Evolutionary conservation across 148 eudicot species (phyloP), one percentile per base, ranked within the genome.

Genomic region (Simmondsia chinensis): DNA sequence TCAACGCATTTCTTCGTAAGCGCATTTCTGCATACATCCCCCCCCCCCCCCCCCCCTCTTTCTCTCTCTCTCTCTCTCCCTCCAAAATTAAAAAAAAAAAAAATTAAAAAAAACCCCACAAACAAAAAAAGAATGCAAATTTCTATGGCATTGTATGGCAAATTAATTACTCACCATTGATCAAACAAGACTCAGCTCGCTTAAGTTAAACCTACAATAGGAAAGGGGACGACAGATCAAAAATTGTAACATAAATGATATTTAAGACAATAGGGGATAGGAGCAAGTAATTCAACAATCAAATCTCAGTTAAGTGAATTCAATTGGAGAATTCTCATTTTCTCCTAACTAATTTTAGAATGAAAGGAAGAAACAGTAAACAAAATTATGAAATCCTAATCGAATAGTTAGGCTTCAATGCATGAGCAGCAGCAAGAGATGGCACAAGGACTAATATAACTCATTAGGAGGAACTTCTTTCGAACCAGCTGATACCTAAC

Each of bases 151-250:
- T 7, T 10, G 26, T n/a, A 12, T n/a, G 23, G 38, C 22, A 18
- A 27, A 33, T 57, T 22, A 54, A 47, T 37, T 19, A 54, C 84
- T 68, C 39, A 84, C 97, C 97, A 89, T 84, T 38, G 95, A 89
- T 18, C 97, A 91, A 34, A 89, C 97, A 3, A 89, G 87, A 80
- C 85, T 89, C 56, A 89, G 66, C 38, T 95, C 97, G 78, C 97
- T 89, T 29, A 74, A n/a, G 74, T 57, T 89, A 89, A 41, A 89
- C 97, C 97, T 89, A 73, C 21, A 39, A 57, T 41, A 31, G 26
- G 29, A 39, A 49, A 28, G 46, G 15, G 38, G 27, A 54, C n/a
- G n/a, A n/a, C n/a, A n/a, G n/a, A n/a, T n/a, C n/a, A n/a, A n/a
- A n/a, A n/a, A n/a, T n/a, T n/a, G n/a, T n/a, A n/a, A n/a, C n/a